Evolutionary conservation across 179 eudicot species (phyloP).

Genomic region (Silene noctiflora): DNA sequence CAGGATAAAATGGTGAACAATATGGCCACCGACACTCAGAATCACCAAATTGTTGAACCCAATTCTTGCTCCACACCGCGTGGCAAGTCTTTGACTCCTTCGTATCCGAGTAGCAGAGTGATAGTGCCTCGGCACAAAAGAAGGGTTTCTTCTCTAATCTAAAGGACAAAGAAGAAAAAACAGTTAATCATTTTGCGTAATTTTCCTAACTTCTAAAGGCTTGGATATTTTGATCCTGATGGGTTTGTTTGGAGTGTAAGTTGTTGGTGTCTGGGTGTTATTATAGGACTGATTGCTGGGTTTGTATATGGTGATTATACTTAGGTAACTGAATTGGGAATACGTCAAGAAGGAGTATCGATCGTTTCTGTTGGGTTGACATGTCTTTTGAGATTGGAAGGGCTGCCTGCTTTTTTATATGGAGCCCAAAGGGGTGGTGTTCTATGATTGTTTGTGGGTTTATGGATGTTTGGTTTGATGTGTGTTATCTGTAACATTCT

Average conservation of each 20-base stretch:
- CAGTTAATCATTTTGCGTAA: not conserved
- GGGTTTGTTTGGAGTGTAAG: conserved; percentile 6
- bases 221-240: conserved; percentile 9
- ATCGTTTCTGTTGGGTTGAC: not conserved
- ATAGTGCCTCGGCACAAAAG: conserved; percentile 48
- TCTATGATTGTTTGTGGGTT: conserved; percentile 18
- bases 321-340: conserved; percentile 12
- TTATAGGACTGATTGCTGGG: conserved; percentile 15
- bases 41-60: conserved; percentile 28
- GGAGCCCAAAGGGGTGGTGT: conserved; percentile 15
- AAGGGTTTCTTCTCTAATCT: conserved; percentile 44
- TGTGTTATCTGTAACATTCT: conserved; percentile 15
- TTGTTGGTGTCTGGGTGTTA: conserved; percentile 16
- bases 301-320: conserved; percentile 13
- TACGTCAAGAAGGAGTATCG: conserved; percentile 6
- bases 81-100: conserved; percentile 34
- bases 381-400: conserved; percentile 3
- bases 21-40: conserved; percentile 34
- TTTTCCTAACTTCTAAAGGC: not conserved
- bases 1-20: conserved; percentile 25
- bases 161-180: not conserved
- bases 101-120: conserved; percentile 40
- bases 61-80: conserved; percentile 29
- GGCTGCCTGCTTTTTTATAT: conserved; percentile 25
- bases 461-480: conserved; percentile 2